These are phyloP conservation scores for Rhizopogon vulgaris DNA, from an alignment of 768 basidiomycete genomes.

Conservation along the genomic window DNA sequence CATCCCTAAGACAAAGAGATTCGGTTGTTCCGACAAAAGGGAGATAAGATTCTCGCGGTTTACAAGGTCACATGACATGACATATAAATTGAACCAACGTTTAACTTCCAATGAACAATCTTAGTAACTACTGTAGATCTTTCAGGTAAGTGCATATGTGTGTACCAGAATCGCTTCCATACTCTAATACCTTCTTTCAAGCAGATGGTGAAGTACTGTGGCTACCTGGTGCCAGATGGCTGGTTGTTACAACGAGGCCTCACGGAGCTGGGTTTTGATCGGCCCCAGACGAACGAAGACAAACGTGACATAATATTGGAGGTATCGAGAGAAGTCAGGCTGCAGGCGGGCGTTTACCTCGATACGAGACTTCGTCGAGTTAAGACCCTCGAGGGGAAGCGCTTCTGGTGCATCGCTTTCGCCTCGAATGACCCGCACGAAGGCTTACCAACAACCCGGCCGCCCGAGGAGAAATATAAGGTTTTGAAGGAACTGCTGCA, in stretches of 20 bases:
- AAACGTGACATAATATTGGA: background rate
- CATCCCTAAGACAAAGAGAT: too few species aligned
- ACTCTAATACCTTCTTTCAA: background rate
- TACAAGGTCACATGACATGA: too few species aligned
- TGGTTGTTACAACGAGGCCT: background rate
- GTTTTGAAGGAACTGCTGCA: background rate
- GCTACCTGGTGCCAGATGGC: background rate
- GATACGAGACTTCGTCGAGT: background rate
- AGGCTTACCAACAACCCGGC: background rate
- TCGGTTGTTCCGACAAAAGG: too few species aligned
- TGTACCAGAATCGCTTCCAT: background rate
- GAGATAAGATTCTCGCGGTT: too few species aligned
- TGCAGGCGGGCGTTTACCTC: background rate
- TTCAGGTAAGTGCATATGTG: background rate
- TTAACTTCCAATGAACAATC: too few species aligned
- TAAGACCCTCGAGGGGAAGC: too few species aligned
- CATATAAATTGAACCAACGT: too few species aligned
- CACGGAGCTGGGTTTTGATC: background rate
- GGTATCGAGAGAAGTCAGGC: background rate
- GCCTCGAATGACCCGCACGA: background rate
- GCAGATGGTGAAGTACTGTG: background rate
- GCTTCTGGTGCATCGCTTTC: too few species aligned
- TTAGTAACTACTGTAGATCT: too few species aligned
- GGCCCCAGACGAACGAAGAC: background rate
- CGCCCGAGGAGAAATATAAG: background rate